Base-by-base conservation (phyloP, 1,284 basidiomycete genomes). In the Moniliophthora roreri region DNA sequence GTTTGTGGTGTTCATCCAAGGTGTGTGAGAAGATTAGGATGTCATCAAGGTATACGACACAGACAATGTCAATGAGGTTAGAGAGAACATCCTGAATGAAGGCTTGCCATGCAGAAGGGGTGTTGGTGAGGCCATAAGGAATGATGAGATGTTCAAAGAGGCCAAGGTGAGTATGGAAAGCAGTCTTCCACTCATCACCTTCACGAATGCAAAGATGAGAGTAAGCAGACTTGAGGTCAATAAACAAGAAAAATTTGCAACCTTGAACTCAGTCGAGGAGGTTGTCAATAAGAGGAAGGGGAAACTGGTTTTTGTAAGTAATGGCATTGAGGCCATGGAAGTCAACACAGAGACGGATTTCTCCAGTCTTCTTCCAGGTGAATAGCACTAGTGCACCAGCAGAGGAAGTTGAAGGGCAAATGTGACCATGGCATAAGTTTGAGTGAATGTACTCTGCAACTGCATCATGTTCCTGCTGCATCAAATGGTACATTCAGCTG, bases 121-220 rank as follows among this genome's bases (percentile, higher is more conserved):
- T 69, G 53, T 73, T 74, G 24, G 66, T 67, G 6, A 72, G 55
- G 0, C 71, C 69, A 48, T 70, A 70, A 0, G 67, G 69, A 67
- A 72, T 63, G 34, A 72, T 67, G 1, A 53, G 39, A 48, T 56
- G 68, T 51, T 71, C 63, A 54, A 60, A 72, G 6, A 59, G 24
- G 36, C 67, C 69, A 28, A 63, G 65, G 8, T 60, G 60, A 0
- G 65, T 67, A 4, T 53, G 16, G 57, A 71, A 72, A 4, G 67
- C 64, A 0, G 68, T 70, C 24, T 67, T 70, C 60, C 60, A 63
- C 35, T 65, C 62, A 38, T 64, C 55, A 0, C 66, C 64, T 6
- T 41, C 39, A 18, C 39, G 39, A 8, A 41, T 41, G 7, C 39
- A 18, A n/a, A 41, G 18, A 6, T 9, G 57, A 50, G 64, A 61